Conservation (phyloP, 1,284 basidiomycete genomes). For the Coniferiporia weirii region DNA sequence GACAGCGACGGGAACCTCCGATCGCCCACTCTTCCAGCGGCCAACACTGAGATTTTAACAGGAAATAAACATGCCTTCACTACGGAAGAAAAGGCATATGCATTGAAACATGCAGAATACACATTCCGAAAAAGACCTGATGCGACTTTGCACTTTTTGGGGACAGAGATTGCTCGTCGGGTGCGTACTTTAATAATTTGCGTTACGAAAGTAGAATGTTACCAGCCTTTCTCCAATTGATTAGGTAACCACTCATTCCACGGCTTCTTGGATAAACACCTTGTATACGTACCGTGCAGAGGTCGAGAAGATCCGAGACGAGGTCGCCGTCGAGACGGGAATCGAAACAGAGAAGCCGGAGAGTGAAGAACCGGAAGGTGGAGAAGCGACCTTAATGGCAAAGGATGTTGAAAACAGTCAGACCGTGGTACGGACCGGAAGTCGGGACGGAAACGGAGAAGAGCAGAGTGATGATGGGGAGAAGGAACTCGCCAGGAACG, state of each 20-base stretch:
- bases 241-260: conserved; percentile 28
- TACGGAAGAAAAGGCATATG: conserved; percentile 41
- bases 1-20: conserved; percentile 15
- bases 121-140: conserved; percentile 29
- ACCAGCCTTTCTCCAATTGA: background rate
- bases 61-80: conserved; percentile 39
- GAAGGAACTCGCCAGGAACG: conserved; percentile 23
- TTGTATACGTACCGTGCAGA: background rate
- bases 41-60: conserved; percentile 23
- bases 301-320: conserved; percentile 9
- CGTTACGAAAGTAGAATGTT: background rate
- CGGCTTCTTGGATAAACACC: conserved; percentile 11
- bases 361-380: conserved; percentile 19
- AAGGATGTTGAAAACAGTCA: background rate
- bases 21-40: conserved; percentile 42
- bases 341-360: background rate
- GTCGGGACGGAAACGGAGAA: background rate
- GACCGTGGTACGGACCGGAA: background rate
- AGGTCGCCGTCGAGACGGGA: background rate
- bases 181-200: conserved; percentile 20
- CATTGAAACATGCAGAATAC: conserved; percentile 28
- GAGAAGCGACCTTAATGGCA: conserved; percentile 24
- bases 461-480: background rate
- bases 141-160: conserved; percentile 23
- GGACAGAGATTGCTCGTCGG: conserved; percentile 27